A percentile compares a stretch with the other conserved stretches of the same genome.
These are phyloP conservation scores for Cunninghamia lanceolata DNA, from an alignment of 75 land plant species.

Conservation along the genomic window DNA sequence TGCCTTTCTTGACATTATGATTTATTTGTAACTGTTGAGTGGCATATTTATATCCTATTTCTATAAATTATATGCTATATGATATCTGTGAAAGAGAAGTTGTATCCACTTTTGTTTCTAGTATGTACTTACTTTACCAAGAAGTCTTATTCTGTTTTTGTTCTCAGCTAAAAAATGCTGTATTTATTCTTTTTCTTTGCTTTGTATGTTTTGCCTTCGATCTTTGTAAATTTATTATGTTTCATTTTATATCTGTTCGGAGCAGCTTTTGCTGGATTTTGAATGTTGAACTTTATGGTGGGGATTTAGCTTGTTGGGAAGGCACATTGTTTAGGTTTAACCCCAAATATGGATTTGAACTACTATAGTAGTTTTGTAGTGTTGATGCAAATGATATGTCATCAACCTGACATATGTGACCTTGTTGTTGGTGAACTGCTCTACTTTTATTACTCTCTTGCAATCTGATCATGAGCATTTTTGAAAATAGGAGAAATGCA, in stretches of 20 bases:
- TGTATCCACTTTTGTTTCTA: background rate
- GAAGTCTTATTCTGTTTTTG: background rate
- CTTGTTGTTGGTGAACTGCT: background rate
- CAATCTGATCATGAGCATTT: background rate
- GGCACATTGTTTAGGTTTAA: background rate
- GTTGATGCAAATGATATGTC: background rate
- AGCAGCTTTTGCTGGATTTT: background rate
- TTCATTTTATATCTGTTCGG: background rate
- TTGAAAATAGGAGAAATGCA: background rate
- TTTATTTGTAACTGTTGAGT: background rate
- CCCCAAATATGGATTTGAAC: background rate
- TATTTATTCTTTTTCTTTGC: background rate
- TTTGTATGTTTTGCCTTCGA: background rate
- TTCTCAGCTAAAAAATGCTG: background rate
- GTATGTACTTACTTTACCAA: background rate
- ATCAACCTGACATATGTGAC: background rate
- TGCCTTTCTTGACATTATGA: background rate
- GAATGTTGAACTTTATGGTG: background rate
- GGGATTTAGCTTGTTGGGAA: background rate
- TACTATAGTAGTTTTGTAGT: background rate
- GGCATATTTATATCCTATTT: background rate
- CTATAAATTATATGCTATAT: background rate
- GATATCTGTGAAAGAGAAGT: background rate
- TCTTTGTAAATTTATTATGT: background rate
- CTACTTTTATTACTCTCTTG: background rate